These are phyloP conservation scores for Yamadazyma jaroonii DNA, from an alignment of 1,139 yeast species.

Conservation along the genomic window DNA sequence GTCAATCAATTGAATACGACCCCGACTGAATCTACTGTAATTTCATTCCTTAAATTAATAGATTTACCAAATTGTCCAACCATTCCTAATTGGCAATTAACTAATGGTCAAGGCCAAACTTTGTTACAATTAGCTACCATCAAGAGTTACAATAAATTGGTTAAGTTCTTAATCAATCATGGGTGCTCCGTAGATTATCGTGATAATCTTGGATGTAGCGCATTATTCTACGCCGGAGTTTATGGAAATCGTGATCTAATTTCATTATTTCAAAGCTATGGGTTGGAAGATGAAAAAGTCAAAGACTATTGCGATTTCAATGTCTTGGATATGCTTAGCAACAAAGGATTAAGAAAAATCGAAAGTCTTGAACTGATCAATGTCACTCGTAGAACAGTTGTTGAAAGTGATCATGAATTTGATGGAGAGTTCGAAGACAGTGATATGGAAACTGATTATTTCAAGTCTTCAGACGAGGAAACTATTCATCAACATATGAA, in stretches of 20 bases:
- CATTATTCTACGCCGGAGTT: constrained; percentile 81
- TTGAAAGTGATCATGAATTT: constrained; percentile 4
- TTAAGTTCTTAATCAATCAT: constrained; percentile 62
- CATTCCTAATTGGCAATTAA: constrained; percentile 75
- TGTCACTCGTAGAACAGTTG: neutral
- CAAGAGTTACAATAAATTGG: constrained; percentile 64
- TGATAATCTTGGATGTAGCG: constrained; percentile 81
- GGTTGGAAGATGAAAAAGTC: constrained; percentile 55
- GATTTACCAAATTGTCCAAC: constrained; percentile 62
- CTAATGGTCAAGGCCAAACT: constrained; percentile 82
- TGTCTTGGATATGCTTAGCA: constrained; percentile 54
- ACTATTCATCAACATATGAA: constrained; percentile 6
- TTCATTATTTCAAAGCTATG: constrained; percentile 55
- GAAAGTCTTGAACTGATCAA: constrained; percentile 4
- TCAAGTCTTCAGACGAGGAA: constrained; percentile 1
- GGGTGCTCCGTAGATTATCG: constrained; percentile 78
- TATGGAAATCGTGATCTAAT: constrained; percentile 67
- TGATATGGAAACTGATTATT: constrained; percentile 13
- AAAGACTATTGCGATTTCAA: constrained; percentile 60
- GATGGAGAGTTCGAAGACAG: constrained; percentile 6
- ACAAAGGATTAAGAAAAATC: constrained; percentile 26
- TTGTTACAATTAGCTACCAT: constrained; percentile 80
- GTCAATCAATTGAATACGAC: constrained; percentile 48
- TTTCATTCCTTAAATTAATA: constrained; percentile 62
- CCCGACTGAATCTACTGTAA: constrained; percentile 56